Conservation (phyloP, 176 grass and related monocot species). For the Zea mays region DNA sequence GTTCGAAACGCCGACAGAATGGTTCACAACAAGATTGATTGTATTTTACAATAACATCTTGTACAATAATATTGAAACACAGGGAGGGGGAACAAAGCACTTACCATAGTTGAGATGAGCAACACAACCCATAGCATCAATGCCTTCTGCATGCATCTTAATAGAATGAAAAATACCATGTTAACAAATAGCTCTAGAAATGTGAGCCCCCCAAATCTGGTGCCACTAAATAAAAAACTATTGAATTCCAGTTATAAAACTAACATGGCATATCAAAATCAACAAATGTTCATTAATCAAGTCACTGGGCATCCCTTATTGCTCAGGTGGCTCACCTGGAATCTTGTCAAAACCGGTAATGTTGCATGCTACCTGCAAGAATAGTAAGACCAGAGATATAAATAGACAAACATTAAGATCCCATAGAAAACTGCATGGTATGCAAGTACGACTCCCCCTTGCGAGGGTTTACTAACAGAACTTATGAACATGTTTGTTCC, state of each 20-base stretch:
- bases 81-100: neutral
- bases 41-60: no score
- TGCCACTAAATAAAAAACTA: neutral
- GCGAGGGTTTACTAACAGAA: neutral
- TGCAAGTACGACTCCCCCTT: neutral
- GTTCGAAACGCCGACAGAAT: no score
- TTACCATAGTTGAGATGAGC: slow-evolving; percentile 17
- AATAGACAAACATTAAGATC: slow-evolving; percentile 6
- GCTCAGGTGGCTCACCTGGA: neutral
- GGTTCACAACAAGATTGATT: no score
- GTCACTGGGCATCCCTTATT: slow-evolving; percentile 2
- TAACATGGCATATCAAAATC: neutral
- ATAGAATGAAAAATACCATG: slow-evolving; percentile 37
- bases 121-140: slow-evolving; percentile 42
- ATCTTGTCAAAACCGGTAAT: slow-evolving; percentile 44
- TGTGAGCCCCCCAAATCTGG: neutral
- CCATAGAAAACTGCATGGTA: slow-evolving; percentile 13
- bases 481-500: neutral
- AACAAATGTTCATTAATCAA: slow-evolving; percentile 18
- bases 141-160: slow-evolving; percentile 64
- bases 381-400: slow-evolving; percentile 34
- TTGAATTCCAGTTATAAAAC: slow-evolving; percentile 1
- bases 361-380: slow-evolving; percentile 64
- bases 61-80: no score
- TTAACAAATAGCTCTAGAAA: slow-evolving; percentile 35